Evolutionary conservation across 106 monocot species (phyloP).

Genomic region (Hemerocallis citrina): DNA sequence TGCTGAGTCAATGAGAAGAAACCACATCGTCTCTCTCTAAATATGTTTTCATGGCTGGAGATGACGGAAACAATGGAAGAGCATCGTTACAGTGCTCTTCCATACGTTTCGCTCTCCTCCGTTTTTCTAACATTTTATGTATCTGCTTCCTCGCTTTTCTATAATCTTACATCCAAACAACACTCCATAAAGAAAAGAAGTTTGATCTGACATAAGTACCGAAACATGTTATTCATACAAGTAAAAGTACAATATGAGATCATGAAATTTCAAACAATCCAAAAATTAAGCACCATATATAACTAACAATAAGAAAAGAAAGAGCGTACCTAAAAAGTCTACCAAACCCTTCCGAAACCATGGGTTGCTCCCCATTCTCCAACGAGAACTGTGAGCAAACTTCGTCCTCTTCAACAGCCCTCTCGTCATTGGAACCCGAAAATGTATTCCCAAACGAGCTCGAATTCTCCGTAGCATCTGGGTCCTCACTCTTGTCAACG

Average conservation of each 20-base stretch:
- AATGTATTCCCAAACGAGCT: constrained; percentile 26
- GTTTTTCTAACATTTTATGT: background rate
- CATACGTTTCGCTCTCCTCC: too few relatives aligned
- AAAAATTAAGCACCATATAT: background rate
- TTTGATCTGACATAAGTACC: background rate
- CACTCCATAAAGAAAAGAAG: too few relatives aligned
- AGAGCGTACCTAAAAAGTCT: constrained; percentile 18
- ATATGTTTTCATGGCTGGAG: too few relatives aligned
- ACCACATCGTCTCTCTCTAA: too few relatives aligned
- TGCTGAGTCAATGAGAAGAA: too few relatives aligned
- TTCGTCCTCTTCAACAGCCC: constrained; percentile 18
- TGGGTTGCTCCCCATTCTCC: constrained; percentile 1
- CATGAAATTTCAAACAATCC: background rate
- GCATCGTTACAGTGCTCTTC: too few relatives aligned
- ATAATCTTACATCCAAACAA: background rate
- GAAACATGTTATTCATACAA: background rate
- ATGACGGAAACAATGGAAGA: too few relatives aligned
- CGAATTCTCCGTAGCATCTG: constrained; percentile 11
- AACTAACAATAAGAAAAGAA: background rate
- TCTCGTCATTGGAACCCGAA: constrained; percentile 12
- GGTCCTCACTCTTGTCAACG: background rate
- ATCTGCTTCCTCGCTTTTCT: background rate
- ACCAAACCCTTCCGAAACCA: background rate
- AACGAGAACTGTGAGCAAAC: background rate
- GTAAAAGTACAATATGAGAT: background rate